Evolutionary conservation across 225 moss, liverwort and hornwort species (phyloP).

Genomic region (Sphagnum tenellum): DNA sequence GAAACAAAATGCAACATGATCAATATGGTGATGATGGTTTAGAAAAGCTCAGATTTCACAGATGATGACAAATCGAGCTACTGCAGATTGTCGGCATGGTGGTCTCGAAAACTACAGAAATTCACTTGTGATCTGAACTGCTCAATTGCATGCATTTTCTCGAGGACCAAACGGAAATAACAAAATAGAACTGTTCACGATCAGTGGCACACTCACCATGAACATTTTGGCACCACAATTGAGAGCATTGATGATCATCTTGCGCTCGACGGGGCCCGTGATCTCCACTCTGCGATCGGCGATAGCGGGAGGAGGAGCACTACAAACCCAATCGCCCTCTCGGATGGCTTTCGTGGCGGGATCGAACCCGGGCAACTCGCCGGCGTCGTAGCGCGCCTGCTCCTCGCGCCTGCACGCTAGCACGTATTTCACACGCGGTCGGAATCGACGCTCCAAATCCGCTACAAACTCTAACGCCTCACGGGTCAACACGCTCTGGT

Average conservation of each 20-base stretch:
- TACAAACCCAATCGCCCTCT: conserved; percentile 50
- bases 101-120: too few relatives aligned
- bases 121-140: too few relatives aligned
- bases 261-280: conserved; percentile 74
- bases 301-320: conserved; percentile 42
- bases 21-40: too few relatives aligned
- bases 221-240: conserved; percentile 83
- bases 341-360: conserved; percentile 50
- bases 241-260: conserved; percentile 84
- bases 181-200: not conserved
- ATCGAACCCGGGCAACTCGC: conserved; percentile 68
- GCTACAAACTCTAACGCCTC: conserved; percentile 68
- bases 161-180: too few relatives aligned
- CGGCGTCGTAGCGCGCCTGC: conserved; percentile 60
- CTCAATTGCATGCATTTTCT: too few relatives aligned
- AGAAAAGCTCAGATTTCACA: too few relatives aligned
- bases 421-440: conserved; percentile 57
- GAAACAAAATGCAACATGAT: too few relatives aligned
- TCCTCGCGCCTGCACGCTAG: conserved; percentile 59
- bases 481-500: conserved; percentile 32
- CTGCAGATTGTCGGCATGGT: too few relatives aligned
- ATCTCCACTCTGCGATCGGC: conserved; percentile 75
- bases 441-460: conserved; percentile 57
- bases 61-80: too few relatives aligned
- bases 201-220: conserved; percentile 37